Base-by-base conservation (phyloP, 495 filamentous ascomycete species). In the Penicillium mononematosum region DNA sequence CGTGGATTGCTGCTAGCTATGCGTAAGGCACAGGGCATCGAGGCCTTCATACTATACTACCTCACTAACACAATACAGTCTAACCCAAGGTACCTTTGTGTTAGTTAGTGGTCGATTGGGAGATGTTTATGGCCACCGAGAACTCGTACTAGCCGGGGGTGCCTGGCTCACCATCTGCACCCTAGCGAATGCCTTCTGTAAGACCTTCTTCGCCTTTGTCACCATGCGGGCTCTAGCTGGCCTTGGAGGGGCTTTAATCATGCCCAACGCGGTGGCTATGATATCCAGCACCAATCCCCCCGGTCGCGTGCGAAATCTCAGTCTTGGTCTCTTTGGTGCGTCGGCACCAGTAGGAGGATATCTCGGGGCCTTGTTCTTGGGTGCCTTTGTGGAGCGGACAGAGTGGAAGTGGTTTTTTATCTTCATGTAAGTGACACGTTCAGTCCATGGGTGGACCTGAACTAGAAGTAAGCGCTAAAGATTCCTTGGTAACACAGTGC, bases 391-490 rank as follows among this genome's bases (percentile, higher is more conserved):
- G 11, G 65, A 80, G 61, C 64, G 67, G 8, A 64, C 69, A 1
- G 62, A 70, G 2, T 83, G 75, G 71, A 77, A 73, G 54, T 83
- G 78, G 78, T 66, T 78, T 20, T 81, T 83, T 57, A 65, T 80
- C 11, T 73, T 77, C 50, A 69, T 80, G 78, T 79, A 58, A 47
- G 75, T 50, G 45, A 8, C 5, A 2, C 14, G 19, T 25, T 31
- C 6, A 41, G 4, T 25, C 1, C 24, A 6, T 0, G 24, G 5
- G 24, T 25, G 24, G 14, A 17, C 12, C 25, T 3, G 45, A 4
- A 27, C 5, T 20, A 14, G 49, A 14, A 11, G 6, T 47, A 43
- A 29, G 27, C 27, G 31, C 17, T 42, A 14, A 43, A 10, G 4
- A 17, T 44, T 10, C 12, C 9, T 38, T 24, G 16, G 11, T 29